Evolutionary conservation across 495 filamentous ascomycete genomes (phyloP).

Genomic region (Sordaria brevicollis): DNA sequence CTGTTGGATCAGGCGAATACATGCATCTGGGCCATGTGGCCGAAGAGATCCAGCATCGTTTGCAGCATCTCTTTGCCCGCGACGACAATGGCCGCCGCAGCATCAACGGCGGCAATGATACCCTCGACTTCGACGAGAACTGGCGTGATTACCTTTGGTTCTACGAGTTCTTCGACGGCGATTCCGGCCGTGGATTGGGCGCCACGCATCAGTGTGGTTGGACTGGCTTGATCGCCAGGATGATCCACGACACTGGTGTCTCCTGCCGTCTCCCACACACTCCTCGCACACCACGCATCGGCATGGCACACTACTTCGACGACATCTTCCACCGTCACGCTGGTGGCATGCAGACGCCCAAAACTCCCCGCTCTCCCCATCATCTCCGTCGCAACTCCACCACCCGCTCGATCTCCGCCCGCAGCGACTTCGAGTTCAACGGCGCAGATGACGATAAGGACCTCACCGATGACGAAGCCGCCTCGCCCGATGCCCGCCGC

Average conservation of each 20-base stretch:
- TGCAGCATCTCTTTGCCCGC: constrained; percentile 83
- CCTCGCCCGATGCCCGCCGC: constrained; percentile 19
- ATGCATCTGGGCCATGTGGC: constrained; percentile 97
- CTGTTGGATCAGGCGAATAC: constrained; percentile 82
- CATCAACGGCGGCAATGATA: constrained; percentile 70
- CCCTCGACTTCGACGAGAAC: constrained; percentile 79
- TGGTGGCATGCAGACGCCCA: constrained; percentile 18
- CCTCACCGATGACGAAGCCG: constrained; percentile 24
- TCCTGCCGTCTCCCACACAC: constrained; percentile 91
- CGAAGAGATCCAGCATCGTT: constrained; percentile 88
- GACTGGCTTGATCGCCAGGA: constrained; percentile 92
- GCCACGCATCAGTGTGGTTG: constrained; percentile 94
- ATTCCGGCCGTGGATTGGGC: constrained; percentile 78
- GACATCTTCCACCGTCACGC: constrained; percentile 62
- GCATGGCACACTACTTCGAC: constrained; percentile 89
- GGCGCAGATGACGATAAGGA: constrained; percentile 18
- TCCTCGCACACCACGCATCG: constrained; percentile 71
- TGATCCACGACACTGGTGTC: constrained; percentile 93
- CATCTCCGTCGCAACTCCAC: constrained; percentile 73
- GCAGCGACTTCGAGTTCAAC: constrained; percentile 64
- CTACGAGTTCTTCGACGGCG: constrained; percentile 95
- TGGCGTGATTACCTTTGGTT: constrained; percentile 95
- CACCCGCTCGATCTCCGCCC: constrained; percentile 69
- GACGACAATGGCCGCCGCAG: constrained; percentile 77
- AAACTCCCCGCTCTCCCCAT: constrained; percentile 28